Base-by-base conservation (phyloP, 371 early-diverging fungal species). In the Amoeboaphelidium occidentale region DNA sequence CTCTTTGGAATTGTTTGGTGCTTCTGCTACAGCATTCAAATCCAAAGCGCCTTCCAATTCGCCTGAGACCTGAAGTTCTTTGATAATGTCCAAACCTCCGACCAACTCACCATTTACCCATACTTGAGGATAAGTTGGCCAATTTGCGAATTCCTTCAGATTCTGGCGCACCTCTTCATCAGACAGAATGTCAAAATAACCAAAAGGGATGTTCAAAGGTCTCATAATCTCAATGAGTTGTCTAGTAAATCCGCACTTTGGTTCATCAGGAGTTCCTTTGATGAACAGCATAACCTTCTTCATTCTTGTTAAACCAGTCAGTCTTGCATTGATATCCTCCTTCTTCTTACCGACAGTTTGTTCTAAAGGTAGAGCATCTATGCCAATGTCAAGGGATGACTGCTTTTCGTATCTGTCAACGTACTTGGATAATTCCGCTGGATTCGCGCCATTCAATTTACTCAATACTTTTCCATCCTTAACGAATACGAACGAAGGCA, bases 111-210 rank as follows among this genome's bases (percentile, higher is more conserved):
- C 82, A 47, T 79, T 68, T 21, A 87, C 70, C 59, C 84, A 92
- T 2, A 87, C 63, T 50, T 84, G 85, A 27, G 90, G 93, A 63
- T 70, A 90, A 4, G 90, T 89, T 2, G 87, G 85, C 93, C 90
- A 89, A 57, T 84, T 74, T 32, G 79, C 75, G 51, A 72, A 43
- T 10, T 48, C 59, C 58, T 65, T 66, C 24, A 67, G 49, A 2
- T 58, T 65, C 57, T 81, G 79, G 46, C 89, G 72, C 39, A 88
- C 81, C 27, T 84, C 79, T 45, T 85, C 86, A 59, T 88, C 89
- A 47, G 72, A 66, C 47, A 88, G 61, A 42, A 88, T 87, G 55
- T 88, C 84, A 60, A 85, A 84, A 32, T n/a, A n/a, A n/a, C n/a
- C n/a, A n/a, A n/a, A n/a, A n/a, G n/a, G n/a, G n/a, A n/a, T n/a